These are phyloP conservation scores for Aspergillus steynii DNA, from an alignment of 495 filamentous ascomycete species.

Conservation along the genomic window DNA sequence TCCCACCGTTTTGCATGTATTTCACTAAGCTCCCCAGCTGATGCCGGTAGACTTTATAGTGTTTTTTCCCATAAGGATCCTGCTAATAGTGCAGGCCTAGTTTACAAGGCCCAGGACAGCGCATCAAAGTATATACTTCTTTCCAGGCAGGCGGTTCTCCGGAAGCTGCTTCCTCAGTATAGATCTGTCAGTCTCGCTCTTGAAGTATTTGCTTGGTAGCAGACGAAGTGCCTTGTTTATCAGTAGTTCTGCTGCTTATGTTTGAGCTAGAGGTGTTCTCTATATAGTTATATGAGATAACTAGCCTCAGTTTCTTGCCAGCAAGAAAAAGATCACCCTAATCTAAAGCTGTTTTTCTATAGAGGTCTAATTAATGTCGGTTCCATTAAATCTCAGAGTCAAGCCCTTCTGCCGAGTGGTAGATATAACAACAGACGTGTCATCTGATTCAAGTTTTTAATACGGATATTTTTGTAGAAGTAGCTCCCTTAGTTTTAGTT, in stretches of 20 bases:
- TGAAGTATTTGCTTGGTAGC: neutral
- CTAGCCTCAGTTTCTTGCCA: neutral
- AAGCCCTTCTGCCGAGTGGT: neutral
- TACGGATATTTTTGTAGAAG: neutral
- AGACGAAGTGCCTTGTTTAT: conserved; percentile 1
- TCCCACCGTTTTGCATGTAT: neutral
- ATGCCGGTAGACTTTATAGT: neutral
- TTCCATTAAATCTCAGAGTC: neutral
- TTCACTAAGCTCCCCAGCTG: neutral
- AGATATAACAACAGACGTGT: neutral
- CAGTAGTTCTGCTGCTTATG: neutral
- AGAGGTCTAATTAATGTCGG: neutral
- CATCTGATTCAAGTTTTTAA: neutral
- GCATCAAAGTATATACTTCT: conserved; percentile 1
- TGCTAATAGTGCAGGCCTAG: neutral
- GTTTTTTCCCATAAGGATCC: neutral
- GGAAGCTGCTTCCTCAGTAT: neutral
- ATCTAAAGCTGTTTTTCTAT: neutral
- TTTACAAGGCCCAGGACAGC: neutral
- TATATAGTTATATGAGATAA: neutral
- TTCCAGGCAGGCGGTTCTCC: neutral
- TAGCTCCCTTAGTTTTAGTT: neutral
- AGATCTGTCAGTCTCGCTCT: neutral
- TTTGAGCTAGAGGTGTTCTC: neutral
- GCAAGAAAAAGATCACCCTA: neutral